These are phyloP conservation scores for Calonectria hongkongensis DNA, from an alignment of 2,329 filamentous ascomycete species.

Conservation along the genomic window DNA sequence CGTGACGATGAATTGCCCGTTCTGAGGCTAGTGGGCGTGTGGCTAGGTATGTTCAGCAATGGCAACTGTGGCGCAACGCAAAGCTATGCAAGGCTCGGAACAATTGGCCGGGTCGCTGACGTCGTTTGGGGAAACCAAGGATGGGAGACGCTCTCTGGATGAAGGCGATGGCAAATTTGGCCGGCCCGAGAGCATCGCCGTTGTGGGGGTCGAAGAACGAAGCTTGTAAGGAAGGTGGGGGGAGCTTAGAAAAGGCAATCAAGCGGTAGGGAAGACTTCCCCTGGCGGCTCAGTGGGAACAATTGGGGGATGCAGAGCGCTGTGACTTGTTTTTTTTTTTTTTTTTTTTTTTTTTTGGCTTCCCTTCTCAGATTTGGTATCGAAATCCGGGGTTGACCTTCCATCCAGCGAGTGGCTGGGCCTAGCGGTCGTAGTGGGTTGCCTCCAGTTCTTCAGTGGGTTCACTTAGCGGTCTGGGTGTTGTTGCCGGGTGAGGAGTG, in stretches of 20 bases:
- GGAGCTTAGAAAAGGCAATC: neutral
- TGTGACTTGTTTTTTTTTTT: neutral
- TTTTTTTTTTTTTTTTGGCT: neutral
- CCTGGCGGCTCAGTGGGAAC: neutral
- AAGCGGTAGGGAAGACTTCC: slow-evolving; percentile 10
- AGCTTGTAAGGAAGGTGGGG: slow-evolving; percentile 5
- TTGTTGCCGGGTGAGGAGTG: neutral
- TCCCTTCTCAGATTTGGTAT: neutral
- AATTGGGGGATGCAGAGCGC: neutral
- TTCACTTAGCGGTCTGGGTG: slow-evolving; percentile 23
- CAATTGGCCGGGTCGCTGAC: slow-evolving; percentile 3
- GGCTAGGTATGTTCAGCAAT: neutral
- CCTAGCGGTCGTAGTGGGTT: slow-evolving; percentile 16
- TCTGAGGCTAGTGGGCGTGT: slow-evolving; percentile 29
- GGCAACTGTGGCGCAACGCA: slow-evolving; percentile 23
- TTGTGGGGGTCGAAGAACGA: slow-evolving; percentile 5
- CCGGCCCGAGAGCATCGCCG: neutral
- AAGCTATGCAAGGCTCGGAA: neutral
- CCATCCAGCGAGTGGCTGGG: neutral
- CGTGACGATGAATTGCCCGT: slow-evolving; percentile 8
- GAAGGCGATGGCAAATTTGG: slow-evolving; percentile 5
- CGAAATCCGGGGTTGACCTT: slow-evolving; percentile 29
- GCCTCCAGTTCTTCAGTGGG: slow-evolving; percentile 18
- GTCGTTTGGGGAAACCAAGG: neutral
- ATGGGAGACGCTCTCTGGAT: too few species aligned